These are phyloP conservation scores for Protea cynaroides DNA, from an alignment of 164 flowering plant genomes.

Conservation along the genomic window DNA sequence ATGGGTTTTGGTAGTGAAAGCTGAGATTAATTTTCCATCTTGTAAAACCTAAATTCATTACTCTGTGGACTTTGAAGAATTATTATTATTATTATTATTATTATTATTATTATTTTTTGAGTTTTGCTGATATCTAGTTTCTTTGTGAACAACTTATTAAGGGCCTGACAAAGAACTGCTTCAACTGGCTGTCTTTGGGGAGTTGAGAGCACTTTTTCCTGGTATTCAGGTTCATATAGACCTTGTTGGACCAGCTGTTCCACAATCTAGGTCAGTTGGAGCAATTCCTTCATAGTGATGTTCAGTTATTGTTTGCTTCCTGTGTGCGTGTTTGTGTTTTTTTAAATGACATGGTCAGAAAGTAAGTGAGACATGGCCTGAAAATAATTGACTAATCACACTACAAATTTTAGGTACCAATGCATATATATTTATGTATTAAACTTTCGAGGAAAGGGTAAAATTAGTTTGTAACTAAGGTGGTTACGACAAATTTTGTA, in stretches of 20 bases:
- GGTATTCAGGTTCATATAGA: slow-evolving; percentile 52
- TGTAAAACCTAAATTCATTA: background rate
- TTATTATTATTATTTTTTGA: background rate
- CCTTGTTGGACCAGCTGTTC: slow-evolving; percentile 82
- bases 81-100: background rate
- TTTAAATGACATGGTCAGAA: no score
- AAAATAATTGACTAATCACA: no score
- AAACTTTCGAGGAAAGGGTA: no score
- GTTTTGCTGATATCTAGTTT: slow-evolving; percentile 1
- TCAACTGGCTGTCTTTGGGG: slow-evolving; percentile 70
- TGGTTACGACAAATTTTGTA: no score
- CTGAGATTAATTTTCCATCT: background rate
- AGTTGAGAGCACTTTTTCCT: slow-evolving; percentile 77
- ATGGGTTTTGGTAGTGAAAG: background rate
- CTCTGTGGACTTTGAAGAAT: background rate
- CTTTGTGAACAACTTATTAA: slow-evolving; percentile 19
- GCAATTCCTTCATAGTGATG: background rate
- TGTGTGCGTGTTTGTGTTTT: no score
- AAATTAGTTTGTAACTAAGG: no score
- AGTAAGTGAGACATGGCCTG: no score
- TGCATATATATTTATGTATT: no score
- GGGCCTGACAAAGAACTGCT: slow-evolving; percentile 89
- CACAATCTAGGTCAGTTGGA: slow-evolving; percentile 46
- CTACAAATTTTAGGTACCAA: no score
- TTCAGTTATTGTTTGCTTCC: background rate